Conservation (phyloP, 495 filamentous ascomycete genomes). For the Podospora appendiculata region DNA sequence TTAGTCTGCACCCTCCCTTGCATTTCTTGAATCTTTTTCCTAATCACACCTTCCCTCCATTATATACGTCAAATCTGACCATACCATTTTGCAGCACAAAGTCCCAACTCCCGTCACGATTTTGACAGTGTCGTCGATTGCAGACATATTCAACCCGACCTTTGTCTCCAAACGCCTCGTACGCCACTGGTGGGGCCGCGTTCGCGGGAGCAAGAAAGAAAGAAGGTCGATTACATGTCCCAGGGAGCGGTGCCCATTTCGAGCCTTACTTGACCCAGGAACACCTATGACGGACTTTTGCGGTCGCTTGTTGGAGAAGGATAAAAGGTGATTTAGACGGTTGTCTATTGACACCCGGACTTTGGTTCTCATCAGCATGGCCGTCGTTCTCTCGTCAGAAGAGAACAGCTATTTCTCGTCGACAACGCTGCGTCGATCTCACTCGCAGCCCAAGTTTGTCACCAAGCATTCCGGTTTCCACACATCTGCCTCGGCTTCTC, state of each 20-base stretch:
- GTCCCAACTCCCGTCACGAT: background rate
- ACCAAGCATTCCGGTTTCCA: slow-evolving; percentile 28
- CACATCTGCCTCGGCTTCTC: slow-evolving; percentile 33
- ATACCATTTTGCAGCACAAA: slow-evolving; percentile 1
- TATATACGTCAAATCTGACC: slow-evolving; percentile 11
- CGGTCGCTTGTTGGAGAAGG: slow-evolving; percentile 20
- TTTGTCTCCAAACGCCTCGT: slow-evolving; percentile 13
- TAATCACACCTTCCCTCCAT: background rate
- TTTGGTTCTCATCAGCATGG: slow-evolving; percentile 26
- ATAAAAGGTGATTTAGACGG: slow-evolving; percentile 22
- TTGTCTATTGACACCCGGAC: slow-evolving; percentile 11
- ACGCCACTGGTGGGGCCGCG: slow-evolving; percentile 8
- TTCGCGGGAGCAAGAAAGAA: slow-evolving; percentile 6
- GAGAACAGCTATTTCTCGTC: slow-evolving; percentile 37
- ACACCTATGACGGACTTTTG: slow-evolving; percentile 19
- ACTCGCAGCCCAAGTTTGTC: slow-evolving; percentile 39
- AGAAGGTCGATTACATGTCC: background rate
- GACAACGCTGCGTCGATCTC: slow-evolving; percentile 36
- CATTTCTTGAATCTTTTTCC: slow-evolving; percentile 4
- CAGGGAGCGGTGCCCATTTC: background rate
- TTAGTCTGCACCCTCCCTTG: slow-evolving; percentile 9
- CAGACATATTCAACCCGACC: background rate
- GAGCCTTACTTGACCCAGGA: background rate
- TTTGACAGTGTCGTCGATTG: too few species aligned
- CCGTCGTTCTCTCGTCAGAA: slow-evolving; percentile 37